Evolutionary conservation across 139 green algal genomes (phyloP), one percentile per base, ranked within the genome.

Genomic region (Gonium pectorale): DNA sequence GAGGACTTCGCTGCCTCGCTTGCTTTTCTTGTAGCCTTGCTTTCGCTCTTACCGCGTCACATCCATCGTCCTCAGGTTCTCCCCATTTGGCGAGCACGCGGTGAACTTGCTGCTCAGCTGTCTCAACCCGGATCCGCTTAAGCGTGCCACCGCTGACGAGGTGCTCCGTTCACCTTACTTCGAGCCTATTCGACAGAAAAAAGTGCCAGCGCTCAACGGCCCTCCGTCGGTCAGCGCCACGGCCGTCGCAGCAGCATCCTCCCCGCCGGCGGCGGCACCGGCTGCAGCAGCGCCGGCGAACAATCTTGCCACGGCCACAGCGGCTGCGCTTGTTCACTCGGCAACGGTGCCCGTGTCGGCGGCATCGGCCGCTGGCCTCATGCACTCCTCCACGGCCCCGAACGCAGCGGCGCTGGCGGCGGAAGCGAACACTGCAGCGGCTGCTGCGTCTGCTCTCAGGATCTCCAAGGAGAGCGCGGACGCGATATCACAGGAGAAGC

Each of bases 41-140:
- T n/a, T n/a, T n/a, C n/a, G n/a, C n/a, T n/a, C n/a, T n/a, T n/a
- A n/a, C n/a, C n/a, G n/a, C n/a, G n/a, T n/a, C n/a, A n/a, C n/a
- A n/a, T n/a, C n/a, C n/a, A n/a, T n/a, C n/a, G n/a, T n/a, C n/a
- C n/a, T n/a, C 78, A 84, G 78, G 46, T 85, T 78, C 31, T 26
- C 49, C 13, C 64, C 79, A 0, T 85, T 74, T 5, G 64, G 79
- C 35, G 64, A 85, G 46, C 29, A 35, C 22, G 79, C 63, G 11
- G 46, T 85, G 13, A 67, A n/a, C 7, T 26, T 85, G 44, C 64
- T 85, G 64, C 63, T 85, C 9, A 46, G 64, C 3, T 85, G 64
- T 19, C 49, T 85, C 22, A 85, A 85, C 66, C 79, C 79, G 6
- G 79, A 85, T 37, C 79, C 79, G 44, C 64, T 85, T 2, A 85